Percentiles rank a stretch among this genome's conserved stretches.
These are phyloP conservation scores for Raphanus hybrid DNA, from an alignment of 441 rosid species.

Conservation along the genomic window DNA sequence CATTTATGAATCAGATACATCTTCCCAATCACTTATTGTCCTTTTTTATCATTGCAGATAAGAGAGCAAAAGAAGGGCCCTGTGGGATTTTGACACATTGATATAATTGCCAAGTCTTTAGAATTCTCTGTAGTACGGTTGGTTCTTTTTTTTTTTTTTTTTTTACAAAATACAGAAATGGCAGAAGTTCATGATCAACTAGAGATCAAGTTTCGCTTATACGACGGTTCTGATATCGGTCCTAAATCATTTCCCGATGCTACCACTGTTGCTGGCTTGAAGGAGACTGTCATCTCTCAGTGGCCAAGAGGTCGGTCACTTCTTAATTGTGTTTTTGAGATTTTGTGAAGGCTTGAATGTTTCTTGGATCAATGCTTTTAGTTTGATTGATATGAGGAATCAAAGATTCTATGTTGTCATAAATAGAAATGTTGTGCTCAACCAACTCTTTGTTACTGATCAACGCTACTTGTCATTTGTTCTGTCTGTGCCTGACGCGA, in stretches of 20 bases:
- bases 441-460: slow-evolving; percentile 13
- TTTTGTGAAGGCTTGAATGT: not conserved
- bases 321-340: not conserved
- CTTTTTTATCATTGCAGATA: not conserved
- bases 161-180: slow-evolving; percentile 42
- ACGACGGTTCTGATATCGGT: slow-evolving; percentile 94
- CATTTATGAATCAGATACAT: not conserved
- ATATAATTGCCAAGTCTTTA: not conserved
- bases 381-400: not conserved
- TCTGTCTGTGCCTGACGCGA: slow-evolving; percentile 13
- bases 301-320: slow-evolving; percentile 89
- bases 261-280: slow-evolving; percentile 82
- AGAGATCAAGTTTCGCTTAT: slow-evolving; percentile 92
- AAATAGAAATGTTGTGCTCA: not conserved
- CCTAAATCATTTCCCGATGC: slow-evolving; percentile 87
- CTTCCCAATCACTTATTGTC: not conserved
- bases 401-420: no score
- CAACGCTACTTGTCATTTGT: slow-evolving; percentile 1
- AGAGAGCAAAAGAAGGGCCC: not conserved
- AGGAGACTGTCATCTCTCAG: slow-evolving; percentile 89
- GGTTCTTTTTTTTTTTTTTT: not conserved
- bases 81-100: not conserved
- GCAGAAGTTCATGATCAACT: slow-evolving; percentile 78
- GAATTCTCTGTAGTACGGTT: slow-evolving; percentile 22
- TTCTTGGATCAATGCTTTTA: not conserved